Conservation (phyloP, 495 filamentous ascomycete genomes). For the Penicillium silybi region DNA sequence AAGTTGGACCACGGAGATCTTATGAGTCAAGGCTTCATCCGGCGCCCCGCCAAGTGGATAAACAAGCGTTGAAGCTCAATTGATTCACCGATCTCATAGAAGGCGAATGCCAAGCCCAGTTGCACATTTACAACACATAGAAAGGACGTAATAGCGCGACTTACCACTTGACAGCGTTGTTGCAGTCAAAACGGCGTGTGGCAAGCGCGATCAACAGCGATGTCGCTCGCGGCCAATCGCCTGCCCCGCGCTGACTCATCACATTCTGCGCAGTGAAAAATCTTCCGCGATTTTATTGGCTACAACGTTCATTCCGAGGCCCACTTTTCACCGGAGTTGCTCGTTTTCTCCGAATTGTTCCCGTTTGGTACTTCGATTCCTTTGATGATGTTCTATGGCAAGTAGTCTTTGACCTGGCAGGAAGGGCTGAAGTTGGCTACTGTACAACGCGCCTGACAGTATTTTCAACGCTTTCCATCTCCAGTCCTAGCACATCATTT, state of each 20-base stretch:
- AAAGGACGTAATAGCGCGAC: constrained; percentile 4
- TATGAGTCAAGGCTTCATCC: constrained; percentile 16
- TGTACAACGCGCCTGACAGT: constrained; percentile 22
- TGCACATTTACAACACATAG: background rate
- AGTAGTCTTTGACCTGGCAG: too few species aligned
- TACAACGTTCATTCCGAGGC: background rate
- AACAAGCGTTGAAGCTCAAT: constrained; percentile 3
- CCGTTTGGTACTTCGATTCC: background rate
- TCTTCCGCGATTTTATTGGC: constrained; percentile 15
- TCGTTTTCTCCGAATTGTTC: constrained; percentile 3
- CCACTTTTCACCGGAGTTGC: constrained; percentile 9
- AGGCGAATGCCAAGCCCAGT: background rate
- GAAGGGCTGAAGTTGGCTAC: background rate
- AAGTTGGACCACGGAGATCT: constrained; percentile 1
- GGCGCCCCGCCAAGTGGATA: constrained; percentile 19
- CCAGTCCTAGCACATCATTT: constrained; percentile 30
- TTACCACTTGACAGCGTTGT: constrained; percentile 26
- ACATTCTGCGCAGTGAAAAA: constrained; percentile 3
- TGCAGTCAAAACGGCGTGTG: constrained; percentile 23
- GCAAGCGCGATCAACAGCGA: constrained; percentile 27
- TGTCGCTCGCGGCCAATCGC: constrained; percentile 31
- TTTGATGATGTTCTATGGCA: background rate
- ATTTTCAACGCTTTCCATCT: constrained; percentile 24
- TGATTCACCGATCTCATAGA: background rate
- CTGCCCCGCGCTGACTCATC: constrained; percentile 40